Evolutionary conservation across 2,329 filamentous ascomycete genomes (phyloP), one percentile per base, ranked within the genome.

Genomic region (Pyrenophora tritici-repentis): DNA sequence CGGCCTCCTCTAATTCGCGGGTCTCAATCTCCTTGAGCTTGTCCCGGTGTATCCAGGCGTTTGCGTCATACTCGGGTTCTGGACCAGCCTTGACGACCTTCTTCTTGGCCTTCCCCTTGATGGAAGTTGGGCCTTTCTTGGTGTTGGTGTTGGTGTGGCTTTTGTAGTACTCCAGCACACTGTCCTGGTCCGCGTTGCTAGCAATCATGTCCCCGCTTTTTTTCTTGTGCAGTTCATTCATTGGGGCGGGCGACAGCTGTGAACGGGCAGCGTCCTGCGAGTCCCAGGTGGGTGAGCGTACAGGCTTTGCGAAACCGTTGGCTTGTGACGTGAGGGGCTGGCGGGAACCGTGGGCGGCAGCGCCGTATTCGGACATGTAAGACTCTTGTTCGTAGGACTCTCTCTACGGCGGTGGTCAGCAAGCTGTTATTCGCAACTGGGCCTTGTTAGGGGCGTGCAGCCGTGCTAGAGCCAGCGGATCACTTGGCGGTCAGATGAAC

Each of bases 1-100:
- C 90, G 6, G 89, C 89, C 52, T 88, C 89, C 70, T 91, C 87
- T 56, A 94, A 80, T 74, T 94, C 90, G 66, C 86, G 82, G 61
- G 79, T 93, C 74, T 94, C 90, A 61, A 93, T 94, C 67, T 84
- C 84, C 47, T 88, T 89, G 55, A 94, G 76, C 75, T 93, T 93
- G 74, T 94, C 90, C 49, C 90, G 80, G 67, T 94, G 90, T 63
- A 94, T 93, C 90, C 90, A 94, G 72, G 90, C 87, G 26, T 86
- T 88, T 54, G 84, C 80, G 54, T 88, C 86, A 33, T 65, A 64
- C 44, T 72, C 70, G 8, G 60, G 47, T 14, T 63, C 66, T 29
- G 50, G 22, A 42, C 55, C 42, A 6, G 55, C 56, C 50, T 58
- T 56, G 31, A 55, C 32, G 9, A 56, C 31, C 58, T 70, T 73